Evolutionary conservation across 495 filamentous ascomycete genomes (phyloP), one percentile per base, ranked within the genome.

Genomic region (Hypoxylon perforatum): DNA sequence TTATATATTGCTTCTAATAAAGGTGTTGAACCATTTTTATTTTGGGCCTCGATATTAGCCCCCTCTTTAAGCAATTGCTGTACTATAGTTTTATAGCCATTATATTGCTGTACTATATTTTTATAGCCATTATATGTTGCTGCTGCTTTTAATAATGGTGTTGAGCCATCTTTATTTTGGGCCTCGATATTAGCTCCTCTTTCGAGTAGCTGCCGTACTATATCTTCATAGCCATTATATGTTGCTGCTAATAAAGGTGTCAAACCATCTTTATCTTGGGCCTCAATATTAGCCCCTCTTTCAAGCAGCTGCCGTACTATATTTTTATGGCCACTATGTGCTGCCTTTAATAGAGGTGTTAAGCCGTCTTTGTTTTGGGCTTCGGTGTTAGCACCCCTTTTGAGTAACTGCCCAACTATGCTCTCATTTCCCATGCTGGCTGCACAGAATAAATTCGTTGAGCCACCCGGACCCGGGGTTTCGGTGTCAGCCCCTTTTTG

Each of bases 401-500:
- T 14, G 7, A 41, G 9, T 10, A 41, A 15, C 15, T 10, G 4
- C 7, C 15, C 3, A 4, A n/a, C n/a, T 6, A 14, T 15, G 7
- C 15, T 14, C 6, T 10, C 3, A 41, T 4, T 4, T 41, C n/a
- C 15, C 3, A 7, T 4, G 9, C 38, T 10, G 4, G 14, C 14
- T 3, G 38, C 38, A 10, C 7, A 41, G n/a, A 12, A 14, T 15
- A 41, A 41, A 12, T 6, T 6, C n/a, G 38, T 41, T 10, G 7
- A 4, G n/a, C 38, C 38, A 4, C 18, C 2, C 0, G 19, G 44
- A 30, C 52, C 36, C 23, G 21, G 44, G 72, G 80, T 3, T 65
- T 66, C 25, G 45, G 60, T 25, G 9, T 58, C 14, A 9, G 55
- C 42, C 0, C 44, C 44, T 41, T 48, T 7, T 1, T 35, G 7